phyloP scores from a whole-genome alignment of 305 asterid genomes.

The Fraxinus paxiana region DNA sequence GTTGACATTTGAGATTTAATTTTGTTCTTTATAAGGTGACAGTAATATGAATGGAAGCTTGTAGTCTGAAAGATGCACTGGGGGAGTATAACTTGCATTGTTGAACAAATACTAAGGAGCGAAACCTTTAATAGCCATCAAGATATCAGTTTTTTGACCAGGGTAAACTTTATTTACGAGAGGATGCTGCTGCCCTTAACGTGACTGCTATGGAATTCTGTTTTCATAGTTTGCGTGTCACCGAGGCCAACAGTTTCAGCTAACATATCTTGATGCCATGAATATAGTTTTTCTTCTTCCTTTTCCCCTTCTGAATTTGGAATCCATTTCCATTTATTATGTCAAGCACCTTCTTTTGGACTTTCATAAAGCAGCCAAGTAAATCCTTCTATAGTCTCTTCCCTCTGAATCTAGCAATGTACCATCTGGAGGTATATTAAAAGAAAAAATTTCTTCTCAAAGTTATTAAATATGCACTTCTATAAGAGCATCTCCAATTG shows the following conservation, averaged over 20 bases:
- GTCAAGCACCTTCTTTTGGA: background rate
- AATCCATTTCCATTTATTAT: background rate
- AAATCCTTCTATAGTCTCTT: background rate
- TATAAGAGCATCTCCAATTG: background rate
- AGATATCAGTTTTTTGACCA: background rate
- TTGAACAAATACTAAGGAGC: background rate
- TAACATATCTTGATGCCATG: background rate
- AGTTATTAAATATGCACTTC: background rate
- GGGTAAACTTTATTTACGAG: background rate
- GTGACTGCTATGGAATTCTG: background rate
- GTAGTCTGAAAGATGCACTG: background rate
- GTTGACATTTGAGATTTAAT: background rate
- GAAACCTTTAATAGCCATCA: background rate
- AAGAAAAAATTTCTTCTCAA: background rate
- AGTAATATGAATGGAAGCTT: background rate
- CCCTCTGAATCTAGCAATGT: background rate
- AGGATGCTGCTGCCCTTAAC: background rate
- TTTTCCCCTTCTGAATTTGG: background rate
- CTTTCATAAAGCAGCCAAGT: constrained; percentile 3
- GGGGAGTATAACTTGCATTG: background rate
- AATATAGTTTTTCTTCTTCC: background rate
- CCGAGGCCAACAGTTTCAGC: background rate
- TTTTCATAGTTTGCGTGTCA: background rate
- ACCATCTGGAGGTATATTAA: background rate
- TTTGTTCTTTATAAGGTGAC: background rate